These are phyloP conservation scores for Aspergillus alliaceus DNA, from an alignment of 2,329 filamentous ascomycete species.

Conservation along the genomic window DNA sequence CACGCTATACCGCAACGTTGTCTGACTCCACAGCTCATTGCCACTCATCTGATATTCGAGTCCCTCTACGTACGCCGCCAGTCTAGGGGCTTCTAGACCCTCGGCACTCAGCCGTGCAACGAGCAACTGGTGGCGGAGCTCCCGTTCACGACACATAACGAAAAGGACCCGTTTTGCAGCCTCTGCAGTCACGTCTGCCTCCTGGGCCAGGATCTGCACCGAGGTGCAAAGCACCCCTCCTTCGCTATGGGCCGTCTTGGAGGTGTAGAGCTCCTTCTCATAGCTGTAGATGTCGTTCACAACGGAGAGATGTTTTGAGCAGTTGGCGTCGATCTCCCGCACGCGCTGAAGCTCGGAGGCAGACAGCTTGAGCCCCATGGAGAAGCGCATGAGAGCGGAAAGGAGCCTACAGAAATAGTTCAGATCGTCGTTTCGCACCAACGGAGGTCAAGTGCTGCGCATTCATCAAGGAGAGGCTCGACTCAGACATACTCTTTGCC, in stretches of 20 bases:
- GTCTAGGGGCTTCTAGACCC: too few species aligned
- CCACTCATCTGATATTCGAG: conserved; percentile 30
- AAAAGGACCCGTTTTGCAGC: conserved; percentile 33
- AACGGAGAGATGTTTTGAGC: conserved; percentile 40
- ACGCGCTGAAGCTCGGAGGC: not conserved
- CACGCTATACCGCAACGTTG: too few species aligned
- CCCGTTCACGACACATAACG: conserved; percentile 34
- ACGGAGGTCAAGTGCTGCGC: too few species aligned
- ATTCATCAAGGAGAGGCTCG: not conserved
- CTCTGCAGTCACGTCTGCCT: conserved; percentile 20
- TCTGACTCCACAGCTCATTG: conserved; percentile 35
- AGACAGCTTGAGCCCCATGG: conserved; percentile 1
- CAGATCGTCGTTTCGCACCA: not conserved
- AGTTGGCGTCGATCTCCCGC: conserved; percentile 42
- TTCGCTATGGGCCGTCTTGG: not conserved
- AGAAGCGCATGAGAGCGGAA: conserved; percentile 40
- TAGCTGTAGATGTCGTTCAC: conserved; percentile 46
- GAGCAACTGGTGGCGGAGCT: too few species aligned
- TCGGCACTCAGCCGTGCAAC: too few species aligned
- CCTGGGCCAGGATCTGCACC: conserved; percentile 30
- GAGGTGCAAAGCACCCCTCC: conserved; percentile 28
- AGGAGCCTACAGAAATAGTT: conserved; percentile 25
- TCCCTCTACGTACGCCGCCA: conserved; percentile 7
- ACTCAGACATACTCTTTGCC: conserved; percentile 37
- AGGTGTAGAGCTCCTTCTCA: conserved; percentile 38